Percentiles rank a stretch among this genome's conserved stretches.
Evolutionary conservation across 306 rosid genomes (phyloP).

Genomic region (Medicago arabica): DNA sequence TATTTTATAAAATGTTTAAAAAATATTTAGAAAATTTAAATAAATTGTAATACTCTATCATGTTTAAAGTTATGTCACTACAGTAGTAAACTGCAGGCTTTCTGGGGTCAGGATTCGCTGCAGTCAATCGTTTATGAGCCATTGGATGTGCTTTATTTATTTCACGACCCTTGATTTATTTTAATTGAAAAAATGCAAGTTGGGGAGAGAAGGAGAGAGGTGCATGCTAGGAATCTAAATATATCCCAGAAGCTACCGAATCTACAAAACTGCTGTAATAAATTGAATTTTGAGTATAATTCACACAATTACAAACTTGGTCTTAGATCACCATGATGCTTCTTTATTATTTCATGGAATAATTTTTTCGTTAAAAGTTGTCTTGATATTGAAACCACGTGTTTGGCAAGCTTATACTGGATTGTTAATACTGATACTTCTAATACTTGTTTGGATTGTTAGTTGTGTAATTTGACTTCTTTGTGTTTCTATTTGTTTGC

Average conservation of each 20-base stretch:
- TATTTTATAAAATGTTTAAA: background rate
- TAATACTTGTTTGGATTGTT: conserved; percentile 33
- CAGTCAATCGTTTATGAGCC: too few species aligned
- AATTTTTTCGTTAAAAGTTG: background rate
- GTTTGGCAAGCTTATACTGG: conserved; percentile 5
- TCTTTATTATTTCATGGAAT: conserved; percentile 20
- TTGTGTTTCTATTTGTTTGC: conserved; percentile 28
- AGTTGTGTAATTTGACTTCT: conserved; percentile 33
- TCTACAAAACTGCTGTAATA: background rate
- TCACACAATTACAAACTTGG: background rate
- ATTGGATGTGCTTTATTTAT: too few species aligned
- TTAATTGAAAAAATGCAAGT: background rate
- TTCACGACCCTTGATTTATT: too few species aligned
- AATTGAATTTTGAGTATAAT: conserved; percentile 1
- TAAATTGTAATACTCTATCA: background rate
- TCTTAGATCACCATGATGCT: conserved; percentile 8
- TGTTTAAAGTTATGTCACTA: too few species aligned
- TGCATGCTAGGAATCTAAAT: background rate
- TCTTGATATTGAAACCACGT: conserved; percentile 18
- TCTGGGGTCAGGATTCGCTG: too few species aligned
- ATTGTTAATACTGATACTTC: conserved; percentile 24
- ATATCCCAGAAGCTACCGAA: background rate
- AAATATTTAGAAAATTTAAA: background rate
- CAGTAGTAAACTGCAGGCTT: too few species aligned
- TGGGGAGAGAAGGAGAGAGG: background rate